Evolutionary conservation across 257 asterid genomes (phyloP).

Genomic region (Fraxinus americana): DNA sequence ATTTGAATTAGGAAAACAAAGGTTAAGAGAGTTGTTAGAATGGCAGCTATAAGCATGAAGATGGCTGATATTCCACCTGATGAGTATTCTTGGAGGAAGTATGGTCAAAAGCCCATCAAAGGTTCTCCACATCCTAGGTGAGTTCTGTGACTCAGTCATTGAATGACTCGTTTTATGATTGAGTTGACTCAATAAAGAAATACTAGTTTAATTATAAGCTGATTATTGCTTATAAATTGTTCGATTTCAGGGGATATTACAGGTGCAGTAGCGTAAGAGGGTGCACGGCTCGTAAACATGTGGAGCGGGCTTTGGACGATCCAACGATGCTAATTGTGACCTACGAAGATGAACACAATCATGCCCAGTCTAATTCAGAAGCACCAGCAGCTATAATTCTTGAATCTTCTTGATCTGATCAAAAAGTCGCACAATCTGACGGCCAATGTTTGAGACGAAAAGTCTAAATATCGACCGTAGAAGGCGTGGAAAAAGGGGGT

Average conservation of each 20-base stretch:
- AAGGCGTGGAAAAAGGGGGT: constrained; percentile 9
- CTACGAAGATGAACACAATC: constrained; percentile 70
- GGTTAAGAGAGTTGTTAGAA: constrained; percentile 53
- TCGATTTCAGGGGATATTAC: constrained; percentile 65
- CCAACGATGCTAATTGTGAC: constrained; percentile 66
- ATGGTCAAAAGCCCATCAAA: constrained; percentile 84
- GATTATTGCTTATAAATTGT: background rate
- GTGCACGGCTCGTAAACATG: constrained; percentile 74
- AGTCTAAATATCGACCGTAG: constrained; percentile 31
- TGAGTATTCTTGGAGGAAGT: constrained; percentile 81
- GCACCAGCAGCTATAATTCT: constrained; percentile 50
- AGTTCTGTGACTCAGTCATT: background rate
- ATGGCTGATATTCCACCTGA: constrained; percentile 87
- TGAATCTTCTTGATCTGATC: constrained; percentile 51
- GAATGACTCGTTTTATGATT: background rate
- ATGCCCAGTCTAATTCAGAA: constrained; percentile 44
- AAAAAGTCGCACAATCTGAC: constrained; percentile 22
- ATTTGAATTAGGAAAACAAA: constrained; percentile 51
- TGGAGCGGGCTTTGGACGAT: constrained; percentile 69
- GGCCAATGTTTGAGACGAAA: constrained; percentile 25
- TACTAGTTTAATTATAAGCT: background rate
- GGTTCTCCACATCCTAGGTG: constrained; percentile 85
- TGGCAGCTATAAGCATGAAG: constrained; percentile 71
- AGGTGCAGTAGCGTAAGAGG: constrained; percentile 72
- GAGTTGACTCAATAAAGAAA: background rate